Conservation (phyloP, 2,329 filamentous ascomycete genomes). For the Fusarium sp. region DNA sequence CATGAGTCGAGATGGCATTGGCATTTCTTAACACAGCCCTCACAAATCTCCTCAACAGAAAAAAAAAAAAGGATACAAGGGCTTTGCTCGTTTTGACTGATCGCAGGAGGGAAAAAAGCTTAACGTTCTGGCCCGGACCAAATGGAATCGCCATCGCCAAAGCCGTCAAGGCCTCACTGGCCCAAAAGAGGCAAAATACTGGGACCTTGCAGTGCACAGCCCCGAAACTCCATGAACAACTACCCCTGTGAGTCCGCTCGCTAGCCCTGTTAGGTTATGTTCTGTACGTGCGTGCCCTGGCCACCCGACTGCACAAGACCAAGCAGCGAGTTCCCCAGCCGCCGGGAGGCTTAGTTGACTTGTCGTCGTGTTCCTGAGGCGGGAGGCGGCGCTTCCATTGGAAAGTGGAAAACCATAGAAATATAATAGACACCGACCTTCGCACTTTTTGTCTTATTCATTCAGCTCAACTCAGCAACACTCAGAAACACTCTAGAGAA, state of each 20-base stretch:
- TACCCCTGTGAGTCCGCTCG: not conserved
- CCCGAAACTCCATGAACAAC: slow-evolving; percentile 5
- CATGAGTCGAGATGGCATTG: slow-evolving; percentile 19
- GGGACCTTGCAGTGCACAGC: slow-evolving; percentile 25
- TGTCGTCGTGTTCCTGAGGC: slow-evolving; percentile 24
- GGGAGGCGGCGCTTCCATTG: slow-evolving; percentile 4
- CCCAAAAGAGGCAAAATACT: slow-evolving; percentile 1
- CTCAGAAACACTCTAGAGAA: not conserved
- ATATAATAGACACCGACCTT: slow-evolving; percentile 32
- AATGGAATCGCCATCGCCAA: slow-evolving; percentile 35
- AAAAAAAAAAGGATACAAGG: slow-evolving; percentile 11
- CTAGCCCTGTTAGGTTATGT: slow-evolving; percentile 6
- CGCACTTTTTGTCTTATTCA: slow-evolving; percentile 11
- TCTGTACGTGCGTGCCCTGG: slow-evolving; percentile 5
- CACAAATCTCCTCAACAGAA: slow-evolving; percentile 24
- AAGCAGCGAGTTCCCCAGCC: slow-evolving; percentile 11
- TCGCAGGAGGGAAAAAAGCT: slow-evolving; percentile 16
- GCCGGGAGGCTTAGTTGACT: slow-evolving; percentile 23
- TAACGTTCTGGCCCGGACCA: slow-evolving; percentile 28
- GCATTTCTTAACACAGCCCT: slow-evolving; percentile 21
- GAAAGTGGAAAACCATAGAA: slow-evolving; percentile 2
- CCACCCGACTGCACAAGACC: slow-evolving; percentile 1
- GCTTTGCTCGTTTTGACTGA: not conserved
- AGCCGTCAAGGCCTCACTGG: slow-evolving; percentile 19
- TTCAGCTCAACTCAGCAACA: slow-evolving; percentile 4